Evolutionary conservation across 176 grass and related monocot genomes (phyloP).

Genomic region (Avena eriantha): DNA sequence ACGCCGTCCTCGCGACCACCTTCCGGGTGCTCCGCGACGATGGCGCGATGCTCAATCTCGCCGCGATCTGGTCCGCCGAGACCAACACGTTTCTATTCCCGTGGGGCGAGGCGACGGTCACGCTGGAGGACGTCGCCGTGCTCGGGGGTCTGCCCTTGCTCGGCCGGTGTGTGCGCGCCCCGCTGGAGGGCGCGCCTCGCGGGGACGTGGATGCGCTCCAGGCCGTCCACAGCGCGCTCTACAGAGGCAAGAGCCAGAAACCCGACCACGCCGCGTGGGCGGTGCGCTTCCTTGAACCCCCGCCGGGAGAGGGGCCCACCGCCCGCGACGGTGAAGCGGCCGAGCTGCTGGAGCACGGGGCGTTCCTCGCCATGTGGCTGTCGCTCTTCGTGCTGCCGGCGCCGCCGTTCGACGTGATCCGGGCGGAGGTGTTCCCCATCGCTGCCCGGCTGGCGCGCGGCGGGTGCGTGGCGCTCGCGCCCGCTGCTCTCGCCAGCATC

Average conservation of each 20-base stretch:
- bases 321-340: background rate
- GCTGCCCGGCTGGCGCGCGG: constrained; percentile 70
- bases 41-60: constrained; percentile 53
- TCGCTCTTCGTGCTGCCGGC: constrained; percentile 51
- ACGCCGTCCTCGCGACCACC: constrained; percentile 70
- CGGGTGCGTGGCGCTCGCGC: constrained; percentile 68
- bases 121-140: constrained; percentile 66
- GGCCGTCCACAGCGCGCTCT: constrained; percentile 64
- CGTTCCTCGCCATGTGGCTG: constrained; percentile 85
- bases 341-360: constrained; percentile 62
- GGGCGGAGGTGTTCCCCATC: constrained; percentile 53
- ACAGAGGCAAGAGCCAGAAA: constrained; percentile 76
- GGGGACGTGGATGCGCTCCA: constrained; percentile 62
- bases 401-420: constrained; percentile 27
- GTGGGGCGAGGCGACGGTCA: constrained; percentile 86
- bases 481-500: constrained; percentile 72
- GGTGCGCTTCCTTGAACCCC: constrained; percentile 64
- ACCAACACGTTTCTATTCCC: constrained; percentile 82
- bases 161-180: background rate
- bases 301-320: background rate
- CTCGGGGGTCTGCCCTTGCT: constrained; percentile 60
- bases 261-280: constrained; percentile 85
- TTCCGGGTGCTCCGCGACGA: constrained; percentile 61
- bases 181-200: constrained; percentile 31
- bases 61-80: constrained; percentile 66